A percentile compares a stretch with the other conserved stretches of the same genome.
phyloP scores from a whole-genome alignment of 768 basidiomycete genomes.

The Boletus rubropictus region DNA sequence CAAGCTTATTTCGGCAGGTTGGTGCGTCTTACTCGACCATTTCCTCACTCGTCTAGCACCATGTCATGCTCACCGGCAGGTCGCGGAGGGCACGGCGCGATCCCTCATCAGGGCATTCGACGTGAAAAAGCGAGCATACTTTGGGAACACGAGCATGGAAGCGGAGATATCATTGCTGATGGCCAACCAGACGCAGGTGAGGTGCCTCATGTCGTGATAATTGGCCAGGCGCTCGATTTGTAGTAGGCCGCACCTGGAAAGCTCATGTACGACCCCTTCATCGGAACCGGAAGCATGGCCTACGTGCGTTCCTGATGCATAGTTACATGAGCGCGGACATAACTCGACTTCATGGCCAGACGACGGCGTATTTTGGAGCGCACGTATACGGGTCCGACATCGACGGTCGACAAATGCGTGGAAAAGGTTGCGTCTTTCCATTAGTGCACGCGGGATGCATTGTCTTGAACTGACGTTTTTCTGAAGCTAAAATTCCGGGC shows the following conservation, averaged over 20 bases:
- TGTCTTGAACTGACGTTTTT: conserved; percentile 2
- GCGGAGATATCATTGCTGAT: conserved; percentile 91
- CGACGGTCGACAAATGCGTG: conserved; percentile 94
- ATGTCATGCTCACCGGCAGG: too few species aligned
- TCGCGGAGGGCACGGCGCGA: conserved; percentile 63
- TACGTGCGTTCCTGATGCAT: conserved; percentile 45
- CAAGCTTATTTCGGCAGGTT: too few species aligned
- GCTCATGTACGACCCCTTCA: conserved; percentile 92
- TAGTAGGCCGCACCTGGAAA: conserved; percentile 79
- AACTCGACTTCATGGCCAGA: conserved; percentile 38
- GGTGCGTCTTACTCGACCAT: too few species aligned
- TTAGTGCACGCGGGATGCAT: neutral
- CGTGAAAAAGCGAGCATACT: conserved; percentile 86
- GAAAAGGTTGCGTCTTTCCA: conserved; percentile 54
- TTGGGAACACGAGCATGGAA: conserved; percentile 98
- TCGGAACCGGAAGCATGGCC: conserved; percentile 88
- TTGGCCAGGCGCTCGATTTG: neutral
- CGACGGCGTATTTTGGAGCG: conserved; percentile 84
- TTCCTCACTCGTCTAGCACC: too few species aligned
- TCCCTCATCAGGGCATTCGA: conserved; percentile 64
- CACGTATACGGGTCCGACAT: conserved; percentile 90
- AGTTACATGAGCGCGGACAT: neutral
- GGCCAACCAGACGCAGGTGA: conserved; percentile 90
- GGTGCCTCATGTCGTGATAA: conserved; percentile 7
- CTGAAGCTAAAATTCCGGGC: conserved; percentile 48